Conservation (phyloP, 139 green algal species). For the Edaphochlamys debaryana region DNA sequence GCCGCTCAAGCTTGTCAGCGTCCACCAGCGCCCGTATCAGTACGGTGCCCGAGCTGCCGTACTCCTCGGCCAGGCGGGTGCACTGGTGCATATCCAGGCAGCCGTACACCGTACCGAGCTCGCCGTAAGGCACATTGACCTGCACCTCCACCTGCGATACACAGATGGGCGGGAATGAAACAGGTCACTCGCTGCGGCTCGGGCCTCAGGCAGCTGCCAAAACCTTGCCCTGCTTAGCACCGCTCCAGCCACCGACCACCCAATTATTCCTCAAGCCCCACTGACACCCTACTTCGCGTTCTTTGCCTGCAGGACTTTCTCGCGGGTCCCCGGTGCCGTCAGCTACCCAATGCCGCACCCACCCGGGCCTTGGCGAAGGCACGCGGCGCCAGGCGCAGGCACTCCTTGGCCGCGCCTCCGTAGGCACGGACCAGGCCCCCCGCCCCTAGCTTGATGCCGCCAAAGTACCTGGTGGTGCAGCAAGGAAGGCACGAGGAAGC, state of each 20-base stretch:
- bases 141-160: slow-evolving; percentile 15
- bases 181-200: too few species aligned
- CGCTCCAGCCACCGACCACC: too few species aligned
- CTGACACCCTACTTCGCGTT: too few species aligned
- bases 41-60: slow-evolving; percentile 20
- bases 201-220: too few species aligned
- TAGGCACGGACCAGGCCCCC: slow-evolving; percentile 84
- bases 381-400: slow-evolving; percentile 59
- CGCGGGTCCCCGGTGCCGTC: too few species aligned
- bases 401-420: slow-evolving; percentile 77
- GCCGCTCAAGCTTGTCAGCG: not conserved
- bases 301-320: too few species aligned
- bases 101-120: slow-evolving; percentile 13
- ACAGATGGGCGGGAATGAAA: too few species aligned
- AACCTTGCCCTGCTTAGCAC: too few species aligned
- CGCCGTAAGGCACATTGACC: slow-evolving; percentile 23
- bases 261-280: too few species aligned
- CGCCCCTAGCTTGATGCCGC: slow-evolving; percentile 87
- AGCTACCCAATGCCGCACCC: too few species aligned
- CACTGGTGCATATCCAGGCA: slow-evolving; percentile 3
- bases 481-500: not conserved
- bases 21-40: slow-evolving; percentile 13
- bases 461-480: slow-evolving; percentile 79
- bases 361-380: slow-evolving; percentile 53
- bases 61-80: slow-evolving; percentile 17